Base-by-base conservation (phyloP, 257 asterid genomes). In the Hygrophila difformis region DNA sequence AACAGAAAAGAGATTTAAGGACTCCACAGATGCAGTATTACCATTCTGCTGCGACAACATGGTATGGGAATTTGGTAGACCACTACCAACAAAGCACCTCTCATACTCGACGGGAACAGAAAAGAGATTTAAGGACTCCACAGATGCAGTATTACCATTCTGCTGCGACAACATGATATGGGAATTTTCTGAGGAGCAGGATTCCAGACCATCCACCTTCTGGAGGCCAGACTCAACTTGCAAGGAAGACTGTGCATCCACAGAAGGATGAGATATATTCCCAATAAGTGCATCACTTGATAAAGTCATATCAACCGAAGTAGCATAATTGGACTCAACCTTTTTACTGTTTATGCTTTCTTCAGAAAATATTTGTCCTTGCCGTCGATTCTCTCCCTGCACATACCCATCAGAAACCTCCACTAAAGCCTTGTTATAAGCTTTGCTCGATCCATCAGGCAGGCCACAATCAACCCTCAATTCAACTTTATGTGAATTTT, bases 141-240 rank as follows among this genome's bases (percentile, higher is more conserved):
- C n/a, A n/a, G n/a, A n/a, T n/a, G n/a, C n/a, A n/a, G n/a, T n/a
- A n/a, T n/a, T n/a, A n/a, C n/a, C n/a, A n/a, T n/a, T n/a, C n/a
- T n/a, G n/a, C n/a, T n/a, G n/a, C n/a, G n/a, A n/a, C n/a, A n/a
- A n/a, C n/a, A n/a, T n/a, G n/a, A n/a, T n/a, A n/a, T n/a, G n/a
- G n/a, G n/a, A n/a, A n/a, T n/a, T n/a, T n/a, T n/a, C n/a, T n/a
- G n/a, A n/a, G n/a, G n/a, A n/a, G n/a, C n/a, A n/a, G n/a, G n/a
- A n/a, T n/a, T n/a, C n/a, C n/a, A n/a, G n/a, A n/a, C n/a, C 61
- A 35, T 62, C 57, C 53, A 47, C 62, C 51, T 45, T 59, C 41
- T 14, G 64, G 42, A 42, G 46, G 55, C 66, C 89, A 46, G 71
- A 62, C 50, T 42, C 66, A 64, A 18, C 51, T 41, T 33, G 71